Base-by-base conservation (phyloP, 768 basidiomycete genomes). In the Trametes villosa region DNA sequence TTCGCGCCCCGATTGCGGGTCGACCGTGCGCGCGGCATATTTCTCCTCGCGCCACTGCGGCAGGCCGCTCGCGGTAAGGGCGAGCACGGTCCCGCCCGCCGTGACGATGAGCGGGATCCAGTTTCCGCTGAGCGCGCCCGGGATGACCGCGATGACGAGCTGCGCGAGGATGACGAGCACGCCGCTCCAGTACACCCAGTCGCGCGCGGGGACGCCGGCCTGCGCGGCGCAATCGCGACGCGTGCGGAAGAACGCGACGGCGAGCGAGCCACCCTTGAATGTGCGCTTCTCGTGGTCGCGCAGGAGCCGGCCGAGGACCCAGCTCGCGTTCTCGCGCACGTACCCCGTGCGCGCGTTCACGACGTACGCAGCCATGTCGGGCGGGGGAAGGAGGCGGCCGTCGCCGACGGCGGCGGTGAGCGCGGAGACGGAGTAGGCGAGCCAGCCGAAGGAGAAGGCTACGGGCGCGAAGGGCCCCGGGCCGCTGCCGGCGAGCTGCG, bases 371-470 rank as follows among this genome's bases (percentile, higher is more conserved):
- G 65, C 34, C 38, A 51, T 67, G 62, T 73, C 72, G 13, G 69
- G 60, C n/a, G 50, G 34, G 17, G 73, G 70, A 64, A 72, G 65
- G 44, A 75, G 68, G 13, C 68, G 62, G 29, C 70, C 65, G 42
- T 64, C 66, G 33, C 73, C 72, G 34, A 70, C 53, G 2, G 63
- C 60, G 33, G 64, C 60, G 11, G 70, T 58, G 44, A 74, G 57
- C 36, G 69, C 66, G 40, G 55, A 61, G 58, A 76, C 59, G 4
- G 71, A 67, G 44, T 74, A 76, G 13, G 70, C 68, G 24, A 75
- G 70, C 74, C 70, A 75, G 20, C 75, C 73, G 58, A 75, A 75
- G 9, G 68, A 71, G 60, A 74, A 74, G 17, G 72, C 70, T 38
- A 74, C 69, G 9, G 74, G 74, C 24, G 62, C 57, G 57, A 71